Evolutionary conservation across 176 grass and related monocot genomes (phyloP).

Genomic region (Hsuehochloa calcarea): DNA sequence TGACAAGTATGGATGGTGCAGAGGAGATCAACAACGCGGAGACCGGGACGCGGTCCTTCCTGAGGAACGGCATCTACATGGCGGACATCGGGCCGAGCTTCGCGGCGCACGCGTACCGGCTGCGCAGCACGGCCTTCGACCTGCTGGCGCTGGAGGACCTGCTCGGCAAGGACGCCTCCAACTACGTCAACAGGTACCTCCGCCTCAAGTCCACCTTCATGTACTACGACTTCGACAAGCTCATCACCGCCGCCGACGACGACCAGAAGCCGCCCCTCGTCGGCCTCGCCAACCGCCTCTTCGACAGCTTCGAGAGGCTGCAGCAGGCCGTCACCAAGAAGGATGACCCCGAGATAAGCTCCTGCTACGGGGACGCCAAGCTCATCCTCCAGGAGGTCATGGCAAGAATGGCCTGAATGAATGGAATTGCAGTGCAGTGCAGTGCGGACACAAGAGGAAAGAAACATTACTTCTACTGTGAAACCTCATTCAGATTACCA

Average conservation of each 20-base stretch:
- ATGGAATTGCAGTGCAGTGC: too few species aligned
- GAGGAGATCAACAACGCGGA: constrained; percentile 68
- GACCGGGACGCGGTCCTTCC: constrained; percentile 64
- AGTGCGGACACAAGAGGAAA: neutral
- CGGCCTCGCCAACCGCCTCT: constrained; percentile 64
- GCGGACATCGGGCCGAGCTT: constrained; percentile 58
- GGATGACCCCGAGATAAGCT: constrained; percentile 42
- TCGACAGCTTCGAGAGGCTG: constrained; percentile 73
- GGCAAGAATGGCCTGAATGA: constrained; percentile 38
- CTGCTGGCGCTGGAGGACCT: constrained; percentile 85
- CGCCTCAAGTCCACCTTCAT: constrained; percentile 83
- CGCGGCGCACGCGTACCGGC: constrained; percentile 52
- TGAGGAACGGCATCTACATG: constrained; percentile 71
- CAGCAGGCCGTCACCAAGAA: constrained; percentile 54
- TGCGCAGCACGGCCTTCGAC: constrained; percentile 80
- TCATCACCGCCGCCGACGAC: constrained; percentile 51
- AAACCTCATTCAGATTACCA: too few species aligned
- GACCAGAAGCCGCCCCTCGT: constrained; percentile 40
- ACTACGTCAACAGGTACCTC: constrained; percentile 81
- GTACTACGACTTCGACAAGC: constrained; percentile 88
- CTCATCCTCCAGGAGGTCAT: constrained; percentile 72
- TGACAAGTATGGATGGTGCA: neutral
- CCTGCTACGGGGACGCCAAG: constrained; percentile 51
- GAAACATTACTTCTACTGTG: neutral
- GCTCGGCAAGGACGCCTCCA: constrained; percentile 69